Conservation (phyloP, 495 filamentous ascomycete species). For the Penicillium mononematosum region DNA sequence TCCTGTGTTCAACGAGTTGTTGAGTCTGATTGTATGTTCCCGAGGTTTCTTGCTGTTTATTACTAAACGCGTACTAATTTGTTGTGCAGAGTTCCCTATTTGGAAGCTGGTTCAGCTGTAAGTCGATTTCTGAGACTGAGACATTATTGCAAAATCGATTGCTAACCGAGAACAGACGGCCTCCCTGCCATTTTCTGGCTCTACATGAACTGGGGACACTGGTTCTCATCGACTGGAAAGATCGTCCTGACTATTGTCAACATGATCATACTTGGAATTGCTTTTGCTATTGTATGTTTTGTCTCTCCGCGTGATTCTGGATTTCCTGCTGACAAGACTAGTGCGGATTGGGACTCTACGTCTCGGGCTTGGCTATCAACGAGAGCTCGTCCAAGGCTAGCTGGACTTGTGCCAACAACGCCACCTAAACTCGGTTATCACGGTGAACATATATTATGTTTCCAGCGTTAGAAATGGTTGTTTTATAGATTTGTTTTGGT, state of each 20-base stretch:
- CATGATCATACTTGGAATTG: constrained; percentile 51
- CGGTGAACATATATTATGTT: not conserved
- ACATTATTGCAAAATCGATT: not conserved
- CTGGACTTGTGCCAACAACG: constrained; percentile 38
- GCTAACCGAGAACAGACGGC: constrained; percentile 26
- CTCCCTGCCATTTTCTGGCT: constrained; percentile 42
- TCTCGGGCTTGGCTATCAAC: constrained; percentile 39
- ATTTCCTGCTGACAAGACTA: constrained; percentile 17
- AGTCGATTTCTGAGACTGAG: not conserved
- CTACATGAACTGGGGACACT: constrained; percentile 52
- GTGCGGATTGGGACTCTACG: constrained; percentile 41
- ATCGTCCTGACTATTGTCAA: constrained; percentile 48
- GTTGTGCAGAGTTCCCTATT: constrained; percentile 30
- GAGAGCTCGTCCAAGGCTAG: constrained; percentile 30
- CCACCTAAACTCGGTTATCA: constrained; percentile 5
- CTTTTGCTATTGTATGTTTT: constrained; percentile 32
- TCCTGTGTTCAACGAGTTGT: constrained; percentile 64
- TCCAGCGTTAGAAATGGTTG: not conserved
- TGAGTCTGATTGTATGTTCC: constrained; percentile 39
- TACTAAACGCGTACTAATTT: constrained; percentile 8
- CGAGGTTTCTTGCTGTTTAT: not conserved
- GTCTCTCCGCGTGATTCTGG: not conserved
- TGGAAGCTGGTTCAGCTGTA: constrained; percentile 43
- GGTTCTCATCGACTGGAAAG: constrained; percentile 44
- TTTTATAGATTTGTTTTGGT: not conserved